Percentiles rank a stretch among this genome's conserved stretches.
Evolutionary conservation across 2,329 filamentous ascomycete genomes (phyloP).

Genomic region (Neurospora sp.): DNA sequence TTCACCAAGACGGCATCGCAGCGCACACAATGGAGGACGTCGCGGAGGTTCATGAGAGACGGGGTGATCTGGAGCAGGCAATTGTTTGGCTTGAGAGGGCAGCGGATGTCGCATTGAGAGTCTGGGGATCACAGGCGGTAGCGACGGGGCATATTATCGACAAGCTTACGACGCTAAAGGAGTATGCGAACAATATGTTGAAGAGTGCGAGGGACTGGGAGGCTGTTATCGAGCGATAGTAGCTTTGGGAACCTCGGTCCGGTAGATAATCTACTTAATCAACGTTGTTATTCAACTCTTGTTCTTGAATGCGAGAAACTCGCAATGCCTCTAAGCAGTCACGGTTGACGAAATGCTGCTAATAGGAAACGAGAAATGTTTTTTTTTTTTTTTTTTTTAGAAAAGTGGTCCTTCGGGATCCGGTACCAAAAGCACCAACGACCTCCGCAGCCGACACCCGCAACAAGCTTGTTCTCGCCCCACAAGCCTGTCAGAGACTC

Average conservation of each 20-base stretch:
- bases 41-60: conserved; percentile 17
- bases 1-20: conserved; percentile 16
- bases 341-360: too few species aligned
- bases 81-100: conserved; percentile 17
- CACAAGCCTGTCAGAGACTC: too few species aligned
- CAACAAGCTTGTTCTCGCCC: neutral
- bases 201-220: conserved; percentile 16
- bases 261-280: neutral
- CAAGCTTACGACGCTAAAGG: conserved; percentile 16
- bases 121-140: conserved; percentile 15
- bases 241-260: neutral
- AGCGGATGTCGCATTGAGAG: conserved; percentile 11
- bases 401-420: too few species aligned
- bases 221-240: conserved; percentile 4
- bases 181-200: conserved; percentile 14
- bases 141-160: conserved; percentile 17
- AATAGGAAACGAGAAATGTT: too few species aligned
- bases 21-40: conserved; percentile 19
- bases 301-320: too few species aligned
- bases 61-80: conserved; percentile 15
- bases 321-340: too few species aligned
- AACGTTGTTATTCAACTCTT: too few species aligned
- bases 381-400: too few species aligned
- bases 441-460: neutral
- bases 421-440: neutral